Percentiles rank a stretch among this genome's conserved stretches.
phyloP scores from a whole-genome alignment of 169 alveolate species.

The Plasmodium reichenowi region DNA sequence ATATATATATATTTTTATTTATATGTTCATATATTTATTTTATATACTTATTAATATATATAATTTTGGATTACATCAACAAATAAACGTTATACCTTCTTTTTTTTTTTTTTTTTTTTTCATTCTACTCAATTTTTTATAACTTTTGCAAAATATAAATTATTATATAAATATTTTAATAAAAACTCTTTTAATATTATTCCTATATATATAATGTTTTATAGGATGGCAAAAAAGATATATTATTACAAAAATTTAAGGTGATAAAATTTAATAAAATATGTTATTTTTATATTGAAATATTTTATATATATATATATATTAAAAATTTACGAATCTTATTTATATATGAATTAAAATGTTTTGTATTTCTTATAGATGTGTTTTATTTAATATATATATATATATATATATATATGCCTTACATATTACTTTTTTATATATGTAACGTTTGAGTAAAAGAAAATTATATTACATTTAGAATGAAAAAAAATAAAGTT shows the following conservation, averaged over 20 bases:
- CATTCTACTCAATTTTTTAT: not conserved
- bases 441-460: too few relatives aligned
- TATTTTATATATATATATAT: too few relatives aligned
- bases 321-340: too few relatives aligned
- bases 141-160: not conserved
- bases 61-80: too few relatives aligned
- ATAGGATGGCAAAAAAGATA: not conserved
- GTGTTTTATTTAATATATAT: too few relatives aligned
- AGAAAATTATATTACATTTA: too few relatives aligned
- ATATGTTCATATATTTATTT: not conserved
- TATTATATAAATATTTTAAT: not conserved
- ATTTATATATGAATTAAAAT: too few relatives aligned
- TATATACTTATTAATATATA: not conserved
- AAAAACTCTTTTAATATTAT: not conserved
- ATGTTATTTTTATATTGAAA: too few relatives aligned
- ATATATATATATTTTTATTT: not conserved
- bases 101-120: conserved; percentile 3
- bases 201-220: not conserved
- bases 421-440: too few relatives aligned
- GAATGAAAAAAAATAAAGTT: too few relatives aligned
- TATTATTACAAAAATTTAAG: not conserved
- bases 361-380: too few relatives aligned
- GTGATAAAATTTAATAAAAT: not conserved
- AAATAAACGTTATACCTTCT: not conserved
- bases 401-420: too few relatives aligned